A percentile compares a stretch with the other conserved stretches of the same genome.
Conservation (phyloP, 2,329 filamentous ascomycete genomes). For the Fusarium liriodendri region DNA sequence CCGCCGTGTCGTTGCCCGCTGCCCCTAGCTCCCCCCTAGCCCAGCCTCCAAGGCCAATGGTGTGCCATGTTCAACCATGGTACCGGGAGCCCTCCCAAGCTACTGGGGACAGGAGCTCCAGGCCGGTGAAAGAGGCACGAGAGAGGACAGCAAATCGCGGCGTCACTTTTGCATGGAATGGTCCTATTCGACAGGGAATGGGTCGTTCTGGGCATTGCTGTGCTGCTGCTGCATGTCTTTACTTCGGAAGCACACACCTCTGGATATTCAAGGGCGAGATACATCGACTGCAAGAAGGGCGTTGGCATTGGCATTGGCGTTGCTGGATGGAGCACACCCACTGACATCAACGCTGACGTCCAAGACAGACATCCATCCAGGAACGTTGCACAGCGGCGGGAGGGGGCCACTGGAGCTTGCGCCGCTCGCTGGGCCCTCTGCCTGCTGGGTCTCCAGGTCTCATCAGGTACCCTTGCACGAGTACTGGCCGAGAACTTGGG, state of each 20-base stretch:
- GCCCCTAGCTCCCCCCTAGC: constrained; percentile 10
- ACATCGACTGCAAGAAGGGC: neutral
- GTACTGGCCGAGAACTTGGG: constrained; percentile 16
- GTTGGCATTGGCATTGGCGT: constrained; percentile 8
- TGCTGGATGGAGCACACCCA: neutral
- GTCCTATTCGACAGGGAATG: neutral
- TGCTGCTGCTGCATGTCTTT: neutral
- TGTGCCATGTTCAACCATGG: constrained; percentile 23
- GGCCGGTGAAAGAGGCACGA: constrained; percentile 5
- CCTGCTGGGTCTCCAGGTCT: constrained; percentile 6
- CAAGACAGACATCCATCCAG: constrained; percentile 21
- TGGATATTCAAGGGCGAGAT: neutral
- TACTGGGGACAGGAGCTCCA: constrained; percentile 18
- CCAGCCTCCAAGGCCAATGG: constrained; percentile 30
- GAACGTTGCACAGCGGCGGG: constrained; percentile 27
- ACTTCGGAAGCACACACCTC: neutral
- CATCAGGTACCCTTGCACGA: constrained; percentile 24
- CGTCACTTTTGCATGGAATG: neutral
- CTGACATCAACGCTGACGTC: constrained; percentile 20
- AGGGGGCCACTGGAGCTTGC: constrained; percentile 9
- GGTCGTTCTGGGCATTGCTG: neutral
- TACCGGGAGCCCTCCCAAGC: constrained; percentile 30
- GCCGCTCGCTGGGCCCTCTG: neutral
- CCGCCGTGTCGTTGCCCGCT: constrained; percentile 15
- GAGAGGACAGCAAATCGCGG: constrained; percentile 1